Evolutionary conservation across 192 early-diverging fungal species (phyloP).

Genomic region (Rhizoclosmatium globosum): DNA sequence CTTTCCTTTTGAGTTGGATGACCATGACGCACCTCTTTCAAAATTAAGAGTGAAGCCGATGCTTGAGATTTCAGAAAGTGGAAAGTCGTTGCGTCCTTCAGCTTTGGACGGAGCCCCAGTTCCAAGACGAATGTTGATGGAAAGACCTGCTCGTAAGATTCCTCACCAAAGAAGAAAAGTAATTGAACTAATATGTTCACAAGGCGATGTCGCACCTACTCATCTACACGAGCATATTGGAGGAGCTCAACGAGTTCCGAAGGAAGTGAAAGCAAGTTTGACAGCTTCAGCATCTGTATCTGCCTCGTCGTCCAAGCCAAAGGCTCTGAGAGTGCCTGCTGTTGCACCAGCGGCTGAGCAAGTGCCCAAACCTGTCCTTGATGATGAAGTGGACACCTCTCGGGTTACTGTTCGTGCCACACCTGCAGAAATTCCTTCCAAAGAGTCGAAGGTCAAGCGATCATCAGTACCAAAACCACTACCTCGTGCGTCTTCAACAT

Average conservation of each 20-base stretch:
- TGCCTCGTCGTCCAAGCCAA: slow-evolving; percentile 4
- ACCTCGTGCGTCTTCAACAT: not conserved
- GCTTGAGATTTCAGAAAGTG: not conserved
- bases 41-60: not conserved
- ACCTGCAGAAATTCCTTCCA: not conserved
- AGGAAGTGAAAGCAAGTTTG: not conserved
- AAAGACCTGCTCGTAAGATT: slow-evolving; percentile 3
- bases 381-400: not conserved
- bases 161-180: too few relatives aligned
- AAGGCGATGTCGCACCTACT: not conserved
- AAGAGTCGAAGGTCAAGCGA: not conserved
- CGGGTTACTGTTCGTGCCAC: not conserved
- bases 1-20: slow-evolving; percentile 18
- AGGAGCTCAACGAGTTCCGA: slow-evolving; percentile 32
- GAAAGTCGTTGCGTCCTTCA: not conserved
- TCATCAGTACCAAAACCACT: not conserved
- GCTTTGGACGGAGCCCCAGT: not conserved
- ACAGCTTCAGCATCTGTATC: not conserved
- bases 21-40: not conserved
- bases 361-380: not conserved
- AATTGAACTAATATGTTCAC: not conserved
- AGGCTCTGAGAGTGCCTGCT: slow-evolving; percentile 25
- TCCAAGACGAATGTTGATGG: slow-evolving; percentile 12
- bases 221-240: slow-evolving; percentile 28
- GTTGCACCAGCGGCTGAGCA: slow-evolving; percentile 15